phyloP scores from a whole-genome alignment of 306 rosid species.

The Medicago arabica region DNA sequence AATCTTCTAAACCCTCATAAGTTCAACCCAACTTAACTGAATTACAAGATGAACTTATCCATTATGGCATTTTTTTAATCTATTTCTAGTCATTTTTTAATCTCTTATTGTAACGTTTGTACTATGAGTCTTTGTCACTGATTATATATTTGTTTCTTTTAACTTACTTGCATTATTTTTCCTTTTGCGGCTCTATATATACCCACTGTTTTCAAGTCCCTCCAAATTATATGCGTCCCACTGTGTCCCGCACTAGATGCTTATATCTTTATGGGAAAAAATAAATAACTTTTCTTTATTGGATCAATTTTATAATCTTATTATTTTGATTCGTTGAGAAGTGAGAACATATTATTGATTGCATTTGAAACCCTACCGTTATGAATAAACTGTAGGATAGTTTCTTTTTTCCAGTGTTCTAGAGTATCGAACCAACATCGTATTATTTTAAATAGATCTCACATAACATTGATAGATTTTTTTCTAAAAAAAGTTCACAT shows the following conservation, averaged over 20 bases:
- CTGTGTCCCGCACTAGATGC: background rate
- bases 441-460: too few species aligned
- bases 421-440: too few species aligned
- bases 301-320: background rate
- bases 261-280: background rate
- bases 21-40: conserved; percentile 4
- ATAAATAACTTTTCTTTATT: background rate
- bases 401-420: too few species aligned
- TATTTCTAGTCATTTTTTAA: background rate
- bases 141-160: conserved; percentile 5
- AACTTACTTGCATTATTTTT: conserved; percentile 3
- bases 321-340: background rate
- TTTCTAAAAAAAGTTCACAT: too few species aligned
- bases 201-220: background rate
- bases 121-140: background rate
- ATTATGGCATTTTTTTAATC: background rate
- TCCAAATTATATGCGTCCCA: conserved; percentile 2
- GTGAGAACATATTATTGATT: background rate
- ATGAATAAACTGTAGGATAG: background rate
- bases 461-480: too few species aligned
- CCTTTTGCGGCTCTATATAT: background rate
- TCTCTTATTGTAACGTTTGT: background rate
- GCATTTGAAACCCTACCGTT: background rate
- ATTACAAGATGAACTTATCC: background rate
- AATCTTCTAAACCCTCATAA: background rate